Conservation (phyloP, 2,329 filamentous ascomycete genomes). For the Epichloe gansuensis region DNA sequence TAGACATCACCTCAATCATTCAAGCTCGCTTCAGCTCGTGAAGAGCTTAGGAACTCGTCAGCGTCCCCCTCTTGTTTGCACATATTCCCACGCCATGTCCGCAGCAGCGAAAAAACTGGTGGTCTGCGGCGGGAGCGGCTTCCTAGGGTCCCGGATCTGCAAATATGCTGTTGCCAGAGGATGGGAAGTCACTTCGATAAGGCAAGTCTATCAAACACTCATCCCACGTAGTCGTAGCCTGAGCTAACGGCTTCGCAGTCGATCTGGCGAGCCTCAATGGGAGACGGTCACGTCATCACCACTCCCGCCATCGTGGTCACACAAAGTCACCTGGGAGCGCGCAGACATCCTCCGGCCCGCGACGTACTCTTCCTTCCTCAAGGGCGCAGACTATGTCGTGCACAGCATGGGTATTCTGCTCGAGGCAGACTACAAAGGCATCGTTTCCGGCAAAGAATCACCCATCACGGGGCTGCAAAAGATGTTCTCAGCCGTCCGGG, state of each 20-base stretch:
- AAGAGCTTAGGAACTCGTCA: neutral
- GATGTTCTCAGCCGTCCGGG: conserved; percentile 59
- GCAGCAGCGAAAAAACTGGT: conserved; percentile 60
- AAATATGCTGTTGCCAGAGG: conserved; percentile 73
- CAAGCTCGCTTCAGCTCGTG: neutral
- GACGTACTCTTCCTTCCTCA: conserved; percentile 65
- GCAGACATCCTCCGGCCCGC: conserved; percentile 76
- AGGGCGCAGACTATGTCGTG: conserved; percentile 70
- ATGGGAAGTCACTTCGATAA: conserved; percentile 88
- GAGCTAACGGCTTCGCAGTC: conserved; percentile 37
- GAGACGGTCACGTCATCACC: conserved; percentile 58
- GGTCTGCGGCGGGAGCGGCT: conserved; percentile 88
- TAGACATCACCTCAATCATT: neutral
- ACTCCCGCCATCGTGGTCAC: conserved; percentile 66
- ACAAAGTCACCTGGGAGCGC: conserved; percentile 72
- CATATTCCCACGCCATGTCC: conserved; percentile 27
- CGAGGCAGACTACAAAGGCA: conserved; percentile 94
- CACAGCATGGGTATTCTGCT: conserved; percentile 94
- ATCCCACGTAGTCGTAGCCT: too few species aligned
- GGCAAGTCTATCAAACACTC: conserved; percentile 34
- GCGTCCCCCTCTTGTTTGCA: too few species aligned
- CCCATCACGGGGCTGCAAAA: conserved; percentile 65
- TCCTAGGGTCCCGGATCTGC: conserved; percentile 80
- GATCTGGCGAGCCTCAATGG: conserved; percentile 84
- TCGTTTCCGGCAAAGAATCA: conserved; percentile 71